phyloP scores from a whole-genome alignment of 768 basidiomycete genomes.

The Kwoniella sp. region DNA sequence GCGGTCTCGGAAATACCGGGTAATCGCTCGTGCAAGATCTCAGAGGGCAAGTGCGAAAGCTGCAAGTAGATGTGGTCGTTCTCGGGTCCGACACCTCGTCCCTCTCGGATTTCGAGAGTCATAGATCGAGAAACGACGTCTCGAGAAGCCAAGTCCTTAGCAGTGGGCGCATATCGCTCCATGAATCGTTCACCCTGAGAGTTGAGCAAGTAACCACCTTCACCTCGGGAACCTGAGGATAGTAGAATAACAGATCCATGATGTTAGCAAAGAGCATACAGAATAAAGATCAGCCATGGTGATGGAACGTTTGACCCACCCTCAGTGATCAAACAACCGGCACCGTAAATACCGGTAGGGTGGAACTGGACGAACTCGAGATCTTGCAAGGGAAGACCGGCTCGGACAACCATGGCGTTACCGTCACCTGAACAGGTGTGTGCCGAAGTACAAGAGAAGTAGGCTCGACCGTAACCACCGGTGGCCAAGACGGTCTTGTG shows the following conservation, averaged over 20 bases:
- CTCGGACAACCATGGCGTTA: slow-evolving; percentile 96
- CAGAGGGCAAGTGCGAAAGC: slow-evolving; percentile 93
- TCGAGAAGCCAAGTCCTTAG: slow-evolving; percentile 98
- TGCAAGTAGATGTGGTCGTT: slow-evolving; percentile 97
- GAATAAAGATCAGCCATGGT: neutral
- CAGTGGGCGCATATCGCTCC: slow-evolving; percentile 99
- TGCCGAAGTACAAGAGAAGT: slow-evolving; percentile 95
- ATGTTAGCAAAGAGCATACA: neutral
- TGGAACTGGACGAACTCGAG: slow-evolving; percentile 99
- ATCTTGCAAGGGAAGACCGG: slow-evolving; percentile 95
- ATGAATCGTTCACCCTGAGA: slow-evolving; percentile 99
- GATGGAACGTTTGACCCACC: slow-evolving; percentile 61
- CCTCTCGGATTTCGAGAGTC: slow-evolving; percentile 98
- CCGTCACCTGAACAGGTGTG: slow-evolving; percentile 99
- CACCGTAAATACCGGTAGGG: slow-evolving; percentile 98
- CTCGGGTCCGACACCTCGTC: slow-evolving; percentile 96
- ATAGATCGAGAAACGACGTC: slow-evolving; percentile 99
- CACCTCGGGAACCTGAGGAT: slow-evolving; percentile 95
- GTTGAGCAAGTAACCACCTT: slow-evolving; percentile 97
- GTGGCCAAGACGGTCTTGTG: slow-evolving; percentile 99
- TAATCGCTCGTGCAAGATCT: slow-evolving; percentile 91
- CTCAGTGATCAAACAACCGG: slow-evolving; percentile 98
- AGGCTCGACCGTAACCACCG: slow-evolving; percentile 95
- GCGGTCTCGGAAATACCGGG: slow-evolving; percentile 99
- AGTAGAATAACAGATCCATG: neutral